These are phyloP conservation scores for Breviolum minutum DNA, from an alignment of 73 alveolate species.

Conservation along the genomic window DNA sequence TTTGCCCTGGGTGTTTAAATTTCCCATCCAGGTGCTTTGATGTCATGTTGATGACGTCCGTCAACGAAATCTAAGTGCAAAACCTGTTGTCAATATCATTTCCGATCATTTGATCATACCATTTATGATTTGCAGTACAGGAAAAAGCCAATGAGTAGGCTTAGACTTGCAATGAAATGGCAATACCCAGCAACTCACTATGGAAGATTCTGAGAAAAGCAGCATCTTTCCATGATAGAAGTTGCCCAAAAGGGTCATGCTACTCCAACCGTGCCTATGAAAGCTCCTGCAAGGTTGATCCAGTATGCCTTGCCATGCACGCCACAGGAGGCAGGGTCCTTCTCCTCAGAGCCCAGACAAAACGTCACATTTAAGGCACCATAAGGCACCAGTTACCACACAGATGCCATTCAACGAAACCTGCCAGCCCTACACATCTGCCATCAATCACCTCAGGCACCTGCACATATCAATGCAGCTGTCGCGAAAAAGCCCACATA, in stretches of 20 bases:
- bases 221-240: too few species aligned
- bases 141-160: neutral
- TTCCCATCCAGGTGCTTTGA: too few species aligned
- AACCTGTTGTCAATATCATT: neutral
- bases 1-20: neutral
- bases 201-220: too few species aligned
- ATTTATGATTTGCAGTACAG: neutral
- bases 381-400: too few species aligned
- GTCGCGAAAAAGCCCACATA: constrained; percentile 60
- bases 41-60: too few species aligned
- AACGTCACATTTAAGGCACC: neutral
- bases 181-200: neutral
- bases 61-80: neutral
- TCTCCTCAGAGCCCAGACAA: neutral
- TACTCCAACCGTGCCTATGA: neutral
- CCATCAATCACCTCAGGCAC: neutral
- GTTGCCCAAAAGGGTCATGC: too few species aligned
- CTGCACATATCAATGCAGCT: constrained; percentile 61
- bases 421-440: neutral
- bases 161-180: neutral
- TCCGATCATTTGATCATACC: neutral
- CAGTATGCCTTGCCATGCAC: constrained; percentile 1
- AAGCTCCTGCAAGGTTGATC: constrained; percentile 34
- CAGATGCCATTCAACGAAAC: too few species aligned
- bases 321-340: neutral